Evolutionary conservation across 23 red algal genomes (phyloP).

Genomic region (Pyropia yezoensis): DNA sequence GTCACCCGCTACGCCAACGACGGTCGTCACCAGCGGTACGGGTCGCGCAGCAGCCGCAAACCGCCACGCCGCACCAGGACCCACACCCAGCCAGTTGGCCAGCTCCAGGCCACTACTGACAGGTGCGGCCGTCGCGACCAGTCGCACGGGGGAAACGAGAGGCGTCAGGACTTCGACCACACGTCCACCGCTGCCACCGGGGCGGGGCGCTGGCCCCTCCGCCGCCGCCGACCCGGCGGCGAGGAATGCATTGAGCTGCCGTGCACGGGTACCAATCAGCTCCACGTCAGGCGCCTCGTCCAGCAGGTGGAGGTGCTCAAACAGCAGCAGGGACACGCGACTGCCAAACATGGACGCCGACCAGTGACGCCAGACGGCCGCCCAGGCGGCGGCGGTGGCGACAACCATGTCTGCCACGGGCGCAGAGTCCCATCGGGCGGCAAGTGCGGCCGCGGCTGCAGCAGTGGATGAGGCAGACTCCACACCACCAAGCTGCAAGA

Average conservation of each 20-base stretch:
- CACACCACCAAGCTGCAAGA: too few relatives aligned
- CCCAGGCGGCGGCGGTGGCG: conserved; percentile 29
- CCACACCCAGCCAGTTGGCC: conserved; percentile 61
- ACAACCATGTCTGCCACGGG: conserved; percentile 11
- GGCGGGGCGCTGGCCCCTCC: background rate
- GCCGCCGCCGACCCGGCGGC: background rate
- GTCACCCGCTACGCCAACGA: conserved; percentile 43
- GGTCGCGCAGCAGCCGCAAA: conserved; percentile 30
- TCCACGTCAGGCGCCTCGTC: conserved; percentile 14
- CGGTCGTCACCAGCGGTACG: conserved; percentile 44
- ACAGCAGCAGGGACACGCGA: conserved; percentile 28
- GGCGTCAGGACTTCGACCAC: background rate
- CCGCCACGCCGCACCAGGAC: background rate
- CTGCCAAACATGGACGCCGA: background rate
- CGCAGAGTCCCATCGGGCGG: conserved; percentile 5
- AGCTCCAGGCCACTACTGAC: conserved; percentile 40
- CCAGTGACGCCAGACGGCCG: conserved; percentile 2
- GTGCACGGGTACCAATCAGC: conserved; percentile 12
- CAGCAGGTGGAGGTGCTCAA: conserved; percentile 60
- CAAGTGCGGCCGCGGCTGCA: conserved; percentile 3
- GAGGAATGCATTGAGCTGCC: background rate
- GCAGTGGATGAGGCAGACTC: background rate
- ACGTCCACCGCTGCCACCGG: background rate
- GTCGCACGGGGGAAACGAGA: background rate
- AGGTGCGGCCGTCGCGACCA: conserved; percentile 21